Evolutionary conservation across 768 basidiomycete species (phyloP), one percentile per base, ranked within the genome.

Genomic region (Phaeotremella fagi): DNA sequence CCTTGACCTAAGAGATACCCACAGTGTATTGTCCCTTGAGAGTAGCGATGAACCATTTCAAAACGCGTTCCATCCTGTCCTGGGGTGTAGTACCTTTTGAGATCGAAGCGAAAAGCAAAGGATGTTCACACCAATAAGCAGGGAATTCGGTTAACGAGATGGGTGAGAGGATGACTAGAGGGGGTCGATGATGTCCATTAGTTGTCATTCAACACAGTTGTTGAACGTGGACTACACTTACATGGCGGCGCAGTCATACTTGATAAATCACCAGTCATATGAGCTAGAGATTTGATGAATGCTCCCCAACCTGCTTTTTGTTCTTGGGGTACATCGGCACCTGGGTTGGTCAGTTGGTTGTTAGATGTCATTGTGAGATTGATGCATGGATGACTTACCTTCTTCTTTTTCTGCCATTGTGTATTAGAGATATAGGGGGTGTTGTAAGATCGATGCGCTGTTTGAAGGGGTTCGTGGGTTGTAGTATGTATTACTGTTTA

Each of bases 111-210:
- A 99, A 97, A 49, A 90, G 78, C 49, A 85, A 85, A 24, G 90
- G 90, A 46, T 88, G 87, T 73, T 98, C 94, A 69, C 90, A 89
- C 94, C 94, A 98, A 75, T 98, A 95, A 0, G 91, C 91, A 56
- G 90, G 89, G 70, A 88, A 95, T 74, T 92, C 90, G 0, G 90
- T 92, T 46, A 94, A 80, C 2, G 90, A 94, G 3, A 85, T 83
- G 7, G 89, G 90, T 1, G 88, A 90, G 43, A 94, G 82, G 59
- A 97, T 95, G 78, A 97, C 69, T 71, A 37, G 11, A 36, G 29
- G 26, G 45, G 28, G 7, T 14, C 20, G 41, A 15, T 6, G 25
- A 22, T 6, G 22, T 31, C 11, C n/a, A 92, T 29, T 26, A 9
- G 9, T 20, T 12, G 12, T 33, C 31, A 33, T 33, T 7, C 16